Conservation (phyloP, 2,329 filamentous ascomycete genomes). For the Orbilia oligospora region DNA sequence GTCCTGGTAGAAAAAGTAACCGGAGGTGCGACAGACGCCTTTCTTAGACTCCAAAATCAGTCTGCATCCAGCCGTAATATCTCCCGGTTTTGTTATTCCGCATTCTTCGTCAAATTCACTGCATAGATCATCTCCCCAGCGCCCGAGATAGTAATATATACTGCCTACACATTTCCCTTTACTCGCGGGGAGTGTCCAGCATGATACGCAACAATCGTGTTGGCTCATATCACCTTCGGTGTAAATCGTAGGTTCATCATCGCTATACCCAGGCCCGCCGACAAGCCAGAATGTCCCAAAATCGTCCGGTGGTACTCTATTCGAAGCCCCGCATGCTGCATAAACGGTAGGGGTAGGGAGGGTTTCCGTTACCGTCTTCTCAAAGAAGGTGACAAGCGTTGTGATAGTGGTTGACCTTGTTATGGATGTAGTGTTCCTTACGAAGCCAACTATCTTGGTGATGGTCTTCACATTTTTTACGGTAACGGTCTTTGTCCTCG, state of each 20-base stretch:
- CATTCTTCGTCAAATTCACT: not conserved
- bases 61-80: not conserved
- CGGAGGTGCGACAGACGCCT: not conserved
- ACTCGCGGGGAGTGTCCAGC: conserved; percentile 15
- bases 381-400: not conserved
- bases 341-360: conserved; percentile 14
- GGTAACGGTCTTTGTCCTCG: not conserved
- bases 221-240: not conserved
- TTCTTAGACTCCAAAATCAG: conserved; percentile 18
- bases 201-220: conserved; percentile 37
- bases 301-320: not conserved
- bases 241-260: not conserved
- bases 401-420: not conserved
- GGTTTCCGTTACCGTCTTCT: not conserved
- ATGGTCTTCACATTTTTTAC: not conserved
- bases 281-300: not conserved
- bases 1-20: not conserved
- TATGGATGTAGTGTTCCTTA: not conserved
- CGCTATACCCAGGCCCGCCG: not conserved
- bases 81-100: not conserved
- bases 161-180: conserved; percentile 34
- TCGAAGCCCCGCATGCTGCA: conserved; percentile 4
- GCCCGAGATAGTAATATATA: not conserved
- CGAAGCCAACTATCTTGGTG: not conserved
- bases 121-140: not conserved